A percentile compares a stretch with the other conserved stretches of the same genome.
Evolutionary conservation across 768 basidiomycete species (phyloP).

Genomic region (Nidularia pulvinata): DNA sequence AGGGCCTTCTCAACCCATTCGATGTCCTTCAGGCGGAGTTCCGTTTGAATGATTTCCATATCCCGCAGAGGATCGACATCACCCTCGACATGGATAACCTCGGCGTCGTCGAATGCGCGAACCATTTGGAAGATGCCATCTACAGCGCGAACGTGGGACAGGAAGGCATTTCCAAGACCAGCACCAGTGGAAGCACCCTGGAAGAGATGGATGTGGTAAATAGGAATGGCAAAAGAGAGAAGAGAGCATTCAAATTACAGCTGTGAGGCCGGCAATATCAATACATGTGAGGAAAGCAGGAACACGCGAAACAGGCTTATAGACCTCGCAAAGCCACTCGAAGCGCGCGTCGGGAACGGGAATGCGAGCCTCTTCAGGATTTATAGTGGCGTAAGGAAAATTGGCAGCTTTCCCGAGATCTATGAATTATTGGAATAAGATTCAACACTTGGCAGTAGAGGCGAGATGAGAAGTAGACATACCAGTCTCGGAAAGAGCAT

Average conservation of each 20-base stretch:
- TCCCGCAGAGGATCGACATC: conserved; percentile 96
- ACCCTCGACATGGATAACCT: conserved; percentile 98
- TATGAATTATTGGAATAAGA: conserved; percentile 20
- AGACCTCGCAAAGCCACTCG: conserved; percentile 89
- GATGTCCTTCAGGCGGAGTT: conserved; percentile 94
- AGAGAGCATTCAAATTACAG: conserved; percentile 45
- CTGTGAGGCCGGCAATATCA: conserved; percentile 97
- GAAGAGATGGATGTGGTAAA: background rate
- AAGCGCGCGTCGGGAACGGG: conserved; percentile 94
- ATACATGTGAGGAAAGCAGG: conserved; percentile 97
- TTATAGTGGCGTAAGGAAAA: conserved; percentile 95
- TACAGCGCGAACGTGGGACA: conserved; percentile 97
- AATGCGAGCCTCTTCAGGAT: conserved; percentile 95
- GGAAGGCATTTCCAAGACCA: conserved; percentile 96
- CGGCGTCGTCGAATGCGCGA: conserved; percentile 98
- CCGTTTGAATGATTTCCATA: conserved; percentile 97
- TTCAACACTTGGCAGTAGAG: background rate
- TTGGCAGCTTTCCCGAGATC: conserved; percentile 96
- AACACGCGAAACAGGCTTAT: conserved; percentile 87
- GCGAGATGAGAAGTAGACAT: conserved; percentile 13
- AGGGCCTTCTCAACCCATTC: conserved; percentile 97
- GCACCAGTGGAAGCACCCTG: conserved; percentile 97
- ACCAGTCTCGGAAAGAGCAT: conserved; percentile 92
- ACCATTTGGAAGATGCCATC: conserved; percentile 99
- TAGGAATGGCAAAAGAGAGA: background rate